Evolutionary conservation across 768 basidiomycete genomes (phyloP), one percentile per base, ranked within the genome.

Genomic region (Pseudohyphozyma bogoriensis): DNA sequence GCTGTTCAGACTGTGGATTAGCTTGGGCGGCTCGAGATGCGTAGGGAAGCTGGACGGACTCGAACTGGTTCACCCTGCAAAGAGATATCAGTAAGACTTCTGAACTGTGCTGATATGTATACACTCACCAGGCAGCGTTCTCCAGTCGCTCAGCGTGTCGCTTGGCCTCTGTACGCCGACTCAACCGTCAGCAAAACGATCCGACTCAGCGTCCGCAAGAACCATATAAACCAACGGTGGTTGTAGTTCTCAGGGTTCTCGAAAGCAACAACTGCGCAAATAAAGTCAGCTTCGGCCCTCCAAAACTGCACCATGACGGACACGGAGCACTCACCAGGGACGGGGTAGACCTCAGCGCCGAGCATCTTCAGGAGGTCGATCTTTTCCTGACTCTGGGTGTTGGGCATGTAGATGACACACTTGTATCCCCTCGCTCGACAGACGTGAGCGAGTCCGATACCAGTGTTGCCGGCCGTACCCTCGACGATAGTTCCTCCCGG

Each of bases 351-450:
- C 68, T 97, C 93, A 7, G 95, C 93, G 32, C 95, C 95, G 28
- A 99, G 81, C 93, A 99, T 93, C 56, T 85, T 84, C 57, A 99
- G 79, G 32, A 99, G 82, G 74, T 99, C 93, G 56, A 97, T 95
- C 78, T 99, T 99, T 72, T 99, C 93, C 77, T 93, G 91, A 72
- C 87, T 90, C 86, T 95, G 72, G 0, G 56, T 65, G 73, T 95
- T 79, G 33, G 93, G 93, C 93, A 99, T 97, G 81, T 88, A 99
- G 71, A 99, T 99, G 13, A 99, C 93, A 73, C 95, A 97, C 73
- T 85, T 87, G 79, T 99, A 97, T 4, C 95, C 92, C 68, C 79
- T 82, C 10, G 89, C 82, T 65, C 95, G 78, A 75, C 95, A 96
- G 56, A 97, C 92, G 70, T 92, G 90, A 9, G 89, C 69, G 39